phyloP scores from a whole-genome alignment of 78 protist genomes.

The Andalucia godoyi region DNA sequence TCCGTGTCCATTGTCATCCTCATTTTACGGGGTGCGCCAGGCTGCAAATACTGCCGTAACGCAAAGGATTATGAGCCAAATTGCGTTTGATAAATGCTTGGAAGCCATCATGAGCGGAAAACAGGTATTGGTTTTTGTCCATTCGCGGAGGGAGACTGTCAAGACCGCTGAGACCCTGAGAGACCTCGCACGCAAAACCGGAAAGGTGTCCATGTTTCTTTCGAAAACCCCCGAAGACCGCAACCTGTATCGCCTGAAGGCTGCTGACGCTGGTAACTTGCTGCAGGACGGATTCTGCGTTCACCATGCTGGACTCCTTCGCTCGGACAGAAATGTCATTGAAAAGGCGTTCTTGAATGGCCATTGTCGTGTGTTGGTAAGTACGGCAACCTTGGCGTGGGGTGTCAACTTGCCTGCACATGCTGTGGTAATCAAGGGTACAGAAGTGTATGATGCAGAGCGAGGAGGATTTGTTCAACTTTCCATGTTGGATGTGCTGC shows the following conservation, averaged over 20 bases:
- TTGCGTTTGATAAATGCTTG: not conserved
- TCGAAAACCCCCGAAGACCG: not conserved
- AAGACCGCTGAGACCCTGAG: slow-evolving; percentile 53
- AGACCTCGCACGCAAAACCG: slow-evolving; percentile 47
- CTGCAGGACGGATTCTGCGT: slow-evolving; percentile 54
- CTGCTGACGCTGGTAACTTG: slow-evolving; percentile 15
- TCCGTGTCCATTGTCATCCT: slow-evolving; percentile 90
- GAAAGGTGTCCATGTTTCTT: not conserved
- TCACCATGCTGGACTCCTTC: slow-evolving; percentile 94
- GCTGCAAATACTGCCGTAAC: not conserved
- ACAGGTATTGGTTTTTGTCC: slow-evolving; percentile 95
- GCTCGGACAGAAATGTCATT: slow-evolving; percentile 78
- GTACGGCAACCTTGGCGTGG: slow-evolving; percentile 98
- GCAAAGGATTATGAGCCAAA: not conserved
- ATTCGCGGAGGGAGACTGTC: slow-evolving; percentile 84
- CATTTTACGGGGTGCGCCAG: slow-evolving; percentile 73
- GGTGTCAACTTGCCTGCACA: slow-evolving; percentile 98
- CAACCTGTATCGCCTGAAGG: not conserved
- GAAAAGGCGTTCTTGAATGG: slow-evolving; percentile 83
- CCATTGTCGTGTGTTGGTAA: slow-evolving; percentile 51
- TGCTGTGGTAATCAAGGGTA: slow-evolving; percentile 92
- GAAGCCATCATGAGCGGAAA: slow-evolving; percentile 30
- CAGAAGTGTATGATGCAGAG: slow-evolving; percentile 65
- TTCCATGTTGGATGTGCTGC: slow-evolving; percentile 90
- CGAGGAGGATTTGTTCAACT: slow-evolving; percentile 71